Evolutionary conservation across 805 yeast species (phyloP).

Genomic region (Jamesozyma rosinii): DNA sequence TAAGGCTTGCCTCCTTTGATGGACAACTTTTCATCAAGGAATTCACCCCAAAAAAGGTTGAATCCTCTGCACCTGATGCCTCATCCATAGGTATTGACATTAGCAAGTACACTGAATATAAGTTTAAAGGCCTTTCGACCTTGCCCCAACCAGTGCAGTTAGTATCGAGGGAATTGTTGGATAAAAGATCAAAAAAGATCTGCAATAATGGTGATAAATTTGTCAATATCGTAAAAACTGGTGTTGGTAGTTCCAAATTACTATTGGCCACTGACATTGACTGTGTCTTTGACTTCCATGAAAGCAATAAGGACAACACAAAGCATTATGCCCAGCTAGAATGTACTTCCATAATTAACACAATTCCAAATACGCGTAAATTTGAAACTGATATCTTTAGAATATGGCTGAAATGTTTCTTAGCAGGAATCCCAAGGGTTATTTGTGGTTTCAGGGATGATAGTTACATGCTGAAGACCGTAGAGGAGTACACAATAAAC

Average conservation of each 20-base stretch:
- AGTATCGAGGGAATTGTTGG: conserved; percentile 57
- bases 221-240: conserved; percentile 71
- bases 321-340: conserved; percentile 80
- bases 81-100: conserved; percentile 24
- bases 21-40: conserved; percentile 60
- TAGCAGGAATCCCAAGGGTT: conserved; percentile 73
- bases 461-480: conserved; percentile 47
- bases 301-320: conserved; percentile 39
- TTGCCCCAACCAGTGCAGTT: conserved; percentile 67
- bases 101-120: conserved; percentile 59
- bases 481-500: conserved; percentile 70
- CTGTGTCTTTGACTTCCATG: conserved; percentile 73
- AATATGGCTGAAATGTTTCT: conserved; percentile 90
- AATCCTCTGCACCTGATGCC: not conserved
- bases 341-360: conserved; percentile 49
- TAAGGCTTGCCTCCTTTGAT: conserved; percentile 62
- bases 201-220: conserved; percentile 73
- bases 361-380: conserved; percentile 46
- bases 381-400: conserved; percentile 71
- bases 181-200: conserved; percentile 47
- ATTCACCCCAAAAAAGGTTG: conserved; percentile 11
- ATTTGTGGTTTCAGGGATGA: conserved; percentile 84
- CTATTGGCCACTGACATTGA: conserved; percentile 87
- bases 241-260: conserved; percentile 63
- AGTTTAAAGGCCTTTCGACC: conserved; percentile 75